Evolutionary conservation across 345 rosid genomes (phyloP), one percentile per base, ranked within the genome.

Genomic region (Populus alba): DNA sequence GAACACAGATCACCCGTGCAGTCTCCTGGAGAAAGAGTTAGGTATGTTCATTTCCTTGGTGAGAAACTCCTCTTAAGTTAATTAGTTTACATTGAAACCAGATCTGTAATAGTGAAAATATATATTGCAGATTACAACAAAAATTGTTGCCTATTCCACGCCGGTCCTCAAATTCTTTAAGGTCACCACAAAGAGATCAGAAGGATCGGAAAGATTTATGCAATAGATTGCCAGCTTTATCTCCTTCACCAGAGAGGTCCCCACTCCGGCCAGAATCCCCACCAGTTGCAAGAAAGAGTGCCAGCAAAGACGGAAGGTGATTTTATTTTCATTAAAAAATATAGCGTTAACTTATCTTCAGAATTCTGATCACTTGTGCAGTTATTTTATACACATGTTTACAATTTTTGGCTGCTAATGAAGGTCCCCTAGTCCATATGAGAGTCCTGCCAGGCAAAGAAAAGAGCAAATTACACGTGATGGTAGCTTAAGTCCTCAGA

Each of bases 21-120:
- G 49, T 86, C 86, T 82, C 84, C 82, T 43, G 79, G 78, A 80
- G 92, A 77, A 83, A 86, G 82, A 84, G 74, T 75, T 43, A 84
- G 92, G 98, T 94, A 85, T 71, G 72, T 33, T 59, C 33, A 43
- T 74, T 45, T 55, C 22, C 75, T 7, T 79, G 73, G 8, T 38
- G 23, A 53, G 22, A 17, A 77, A 57, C 71, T 43, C 37, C 53
- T 29, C 62, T 23, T 61, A n/a, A 7, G 59, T 23, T 20, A 29
- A 8, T 16, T 39, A 23, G 53, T 71, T 62, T 25, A 6, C 35
- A 41, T 31, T 10, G 25, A 57, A 35, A 66, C 27, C 63, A 68
- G 43, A 31, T 13, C 39, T 29, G 22, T 12, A 39, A n/a, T 70
- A 8, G 20, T 71, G 41, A 55, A 51, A 73, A 75, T 22, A 11